A percentile compares a stretch with the other conserved stretches of the same genome.
Conservation (phyloP, 495 filamentous ascomycete species). For the Patellaria atrata region DNA sequence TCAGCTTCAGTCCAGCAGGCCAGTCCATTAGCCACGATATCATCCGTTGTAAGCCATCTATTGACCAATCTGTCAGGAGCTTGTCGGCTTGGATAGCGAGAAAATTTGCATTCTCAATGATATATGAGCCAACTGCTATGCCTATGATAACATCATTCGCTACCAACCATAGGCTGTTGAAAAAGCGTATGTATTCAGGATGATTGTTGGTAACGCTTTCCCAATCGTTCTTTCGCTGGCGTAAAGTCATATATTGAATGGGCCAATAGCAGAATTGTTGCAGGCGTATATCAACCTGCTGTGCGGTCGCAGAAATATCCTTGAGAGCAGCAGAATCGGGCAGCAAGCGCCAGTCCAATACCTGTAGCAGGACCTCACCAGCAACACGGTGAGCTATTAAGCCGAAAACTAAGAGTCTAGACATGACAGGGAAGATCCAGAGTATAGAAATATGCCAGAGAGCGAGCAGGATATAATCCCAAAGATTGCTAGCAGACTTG, state of each 20-base stretch:
- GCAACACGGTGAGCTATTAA: constrained; percentile 68
- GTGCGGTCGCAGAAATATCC: constrained; percentile 93
- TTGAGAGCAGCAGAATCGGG: constrained; percentile 77
- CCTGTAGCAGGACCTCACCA: constrained; percentile 62
- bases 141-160: constrained; percentile 98
- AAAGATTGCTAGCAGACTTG: constrained; percentile 75
- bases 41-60: constrained; percentile 75
- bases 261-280: constrained; percentile 99
- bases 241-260: constrained; percentile 83
- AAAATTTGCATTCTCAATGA: constrained; percentile 83
- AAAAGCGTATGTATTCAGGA: constrained; percentile 97
- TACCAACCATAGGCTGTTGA: constrained; percentile 96
- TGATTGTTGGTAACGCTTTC: constrained; percentile 89
- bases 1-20: constrained; percentile 96
- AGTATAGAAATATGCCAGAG: constrained; percentile 56
- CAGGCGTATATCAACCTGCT: constrained; percentile 92
- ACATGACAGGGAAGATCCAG: constrained; percentile 68
- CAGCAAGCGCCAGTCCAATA: constrained; percentile 75
- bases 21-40: constrained; percentile 94
- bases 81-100: constrained; percentile 71
- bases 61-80: constrained; percentile 67
- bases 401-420: constrained; percentile 54
- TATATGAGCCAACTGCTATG: constrained; percentile 88
- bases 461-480: constrained; percentile 55
- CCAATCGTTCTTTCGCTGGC: constrained; percentile 82